Base-by-base conservation (phyloP, 768 basidiomycete genomes). In the Kwoniella sp. region DNA sequence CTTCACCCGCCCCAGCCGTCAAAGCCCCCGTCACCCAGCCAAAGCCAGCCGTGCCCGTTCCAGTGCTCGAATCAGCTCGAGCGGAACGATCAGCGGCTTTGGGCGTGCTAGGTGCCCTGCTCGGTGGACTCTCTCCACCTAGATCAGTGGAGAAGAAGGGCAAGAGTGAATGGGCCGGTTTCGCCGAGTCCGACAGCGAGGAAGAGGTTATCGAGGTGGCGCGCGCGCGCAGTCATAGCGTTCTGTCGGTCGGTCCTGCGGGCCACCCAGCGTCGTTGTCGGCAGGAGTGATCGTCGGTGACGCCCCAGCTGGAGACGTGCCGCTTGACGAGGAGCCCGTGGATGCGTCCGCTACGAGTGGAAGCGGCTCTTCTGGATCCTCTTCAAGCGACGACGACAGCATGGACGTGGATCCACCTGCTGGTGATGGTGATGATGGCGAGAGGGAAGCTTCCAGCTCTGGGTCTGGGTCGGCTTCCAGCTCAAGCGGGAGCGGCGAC, bases 371-470 rank as follows among this genome's bases (percentile, higher is more conserved):
- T 14, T 47, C 53, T 17, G 36, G 37, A 14, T 46, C 45, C 2
- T 41, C 33, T 22, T 31, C 31, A 8, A 31, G 42, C 10, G 41
- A 33, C 2, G 51, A 37, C 2, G 60, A 51, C 1, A 28, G 42
- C 6, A 46, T 49, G 40, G 56, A 57, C n/a, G 52, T 55, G 22
- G 56, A 62, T 47, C 44, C 36, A 14, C 45, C 51, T 11, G 54
- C 48, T 22, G 40, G 40, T 19, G 34, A 33, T 34, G 43, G 33
- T n/a, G 27, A 50, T 29, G 26, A 27, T 34, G 48, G 44, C 26
- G 47, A 51, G 50, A 26, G 37, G n/a, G n/a, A n/a, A n/a, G n/a
- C n/a, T 41, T 50, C 47, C n/a, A 38, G 46, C 9, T 37, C 39
- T 9, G 49, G 45, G 0, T 38, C 33, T 7, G 28, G 48, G 8